A percentile compares a stretch with the other conserved stretches of the same genome.
Evolutionary conservation across 2,329 filamentous ascomycete species (phyloP).

Genomic region (Balansia obtecta): DNA sequence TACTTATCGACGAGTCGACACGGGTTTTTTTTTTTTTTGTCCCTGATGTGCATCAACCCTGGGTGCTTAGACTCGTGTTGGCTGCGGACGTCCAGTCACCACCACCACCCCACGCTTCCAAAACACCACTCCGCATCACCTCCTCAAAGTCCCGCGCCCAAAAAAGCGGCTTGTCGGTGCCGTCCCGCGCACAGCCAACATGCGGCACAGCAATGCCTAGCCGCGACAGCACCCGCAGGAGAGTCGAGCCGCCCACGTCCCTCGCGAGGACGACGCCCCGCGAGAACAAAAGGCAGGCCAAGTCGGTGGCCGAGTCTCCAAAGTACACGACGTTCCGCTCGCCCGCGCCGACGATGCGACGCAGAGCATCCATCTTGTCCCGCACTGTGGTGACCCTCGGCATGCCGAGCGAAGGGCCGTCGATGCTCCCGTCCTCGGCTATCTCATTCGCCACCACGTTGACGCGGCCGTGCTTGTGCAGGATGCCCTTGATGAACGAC

Average conservation of each 20-base stretch:
- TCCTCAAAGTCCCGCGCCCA: conserved; percentile 35
- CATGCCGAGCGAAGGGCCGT: conserved; percentile 23
- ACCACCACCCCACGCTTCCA: background rate
- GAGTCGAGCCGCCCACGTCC: conserved; percentile 15
- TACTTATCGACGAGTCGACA: too few species aligned
- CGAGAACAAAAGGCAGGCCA: conserved; percentile 35
- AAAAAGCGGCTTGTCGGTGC: conserved; percentile 12
- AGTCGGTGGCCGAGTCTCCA: conserved; percentile 45
- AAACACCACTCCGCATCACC: conserved; percentile 18
- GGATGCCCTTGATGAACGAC: conserved; percentile 33
- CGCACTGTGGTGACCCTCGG: conserved; percentile 22
- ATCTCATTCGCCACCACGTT: conserved; percentile 33
- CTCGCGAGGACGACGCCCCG: conserved; percentile 35
- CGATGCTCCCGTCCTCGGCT: conserved; percentile 24
- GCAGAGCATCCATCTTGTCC: conserved; percentile 34
- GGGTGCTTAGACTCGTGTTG: too few species aligned
- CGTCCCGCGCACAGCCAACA: conserved; percentile 13
- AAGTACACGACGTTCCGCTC: conserved; percentile 33
- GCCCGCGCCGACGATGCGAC: conserved; percentile 13
- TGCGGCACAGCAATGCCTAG: conserved; percentile 27
- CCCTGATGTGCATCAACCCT: too few species aligned
- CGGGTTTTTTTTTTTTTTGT: too few species aligned
- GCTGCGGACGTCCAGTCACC: too few species aligned
- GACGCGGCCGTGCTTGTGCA: conserved; percentile 20
- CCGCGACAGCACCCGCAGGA: conserved; percentile 25